Evolutionary conservation across 768 basidiomycete species (phyloP), one percentile per base, ranked within the genome.

Genomic region (Suillus bovinus): DNA sequence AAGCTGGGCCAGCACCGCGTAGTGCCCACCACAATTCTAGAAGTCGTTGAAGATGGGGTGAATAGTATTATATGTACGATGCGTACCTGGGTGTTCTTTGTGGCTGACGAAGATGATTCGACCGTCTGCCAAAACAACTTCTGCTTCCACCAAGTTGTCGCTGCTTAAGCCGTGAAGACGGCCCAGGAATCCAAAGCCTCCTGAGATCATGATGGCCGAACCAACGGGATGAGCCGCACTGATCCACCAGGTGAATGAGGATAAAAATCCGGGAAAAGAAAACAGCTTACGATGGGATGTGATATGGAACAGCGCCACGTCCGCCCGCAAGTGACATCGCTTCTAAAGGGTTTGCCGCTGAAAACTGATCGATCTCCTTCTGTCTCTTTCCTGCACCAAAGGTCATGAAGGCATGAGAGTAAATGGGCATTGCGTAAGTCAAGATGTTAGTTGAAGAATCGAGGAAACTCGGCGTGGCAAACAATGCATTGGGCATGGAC

Each of bases 121-220:
- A 5, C 95, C 95, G 74, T 96, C 93, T 5, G 94, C 90, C 20
- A 95, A 81, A 2, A 97, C 95, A 76, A 95, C 88, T 75, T 98
- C 95, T 0, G 91, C 90, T 70, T 97, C 94, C 6, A 96, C 90
- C 29, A 96, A 77, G 70, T 91, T 93, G 72, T 98, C 95, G 70
- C 94, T 84, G 62, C 92, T 94, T 60, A 97, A 79, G 7, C 95
- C 95, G 64, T 89, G 84, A 67, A 94, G 76, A 58, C 95, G 83
- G 58, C 91, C 88, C 49, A 95, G 79, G 77, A 96, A 88, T 1
- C 95, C 95, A 69, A 96, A 96, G 1, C 95, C 95, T 20, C 91
- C 94, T 4, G 91, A 81, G 63, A 93, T 76, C 90, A 93, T 90
- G 62, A 90, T 84, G 11, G 88, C 86, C 59, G 90, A 90, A 17